Base-by-base conservation (phyloP, 2,329 filamentous ascomycete species). In the Colletotrichum sp. region DNA sequence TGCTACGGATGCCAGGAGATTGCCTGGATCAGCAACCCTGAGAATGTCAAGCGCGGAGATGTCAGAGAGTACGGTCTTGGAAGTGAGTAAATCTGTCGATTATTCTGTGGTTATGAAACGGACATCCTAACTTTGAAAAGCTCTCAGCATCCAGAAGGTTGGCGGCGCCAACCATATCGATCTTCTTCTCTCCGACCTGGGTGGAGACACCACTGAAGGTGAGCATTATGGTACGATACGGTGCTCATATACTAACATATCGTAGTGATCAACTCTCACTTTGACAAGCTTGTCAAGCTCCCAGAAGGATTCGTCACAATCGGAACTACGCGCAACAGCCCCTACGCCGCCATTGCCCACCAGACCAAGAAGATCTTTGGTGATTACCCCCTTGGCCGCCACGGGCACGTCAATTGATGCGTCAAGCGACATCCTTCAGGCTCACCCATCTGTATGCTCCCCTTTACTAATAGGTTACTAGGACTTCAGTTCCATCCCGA, bases 401-500 rank as follows among this genome's bases (percentile, higher is more conserved):
- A 18, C 3, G 55, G 34, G 8, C 24, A 36, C 43, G 43, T 24
- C 43, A 52, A 21, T 21, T 52, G n/a, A 52, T 52, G 43, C 12
- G 43, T 52, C 43, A 52, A 1, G n/a, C 12, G 43, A 52, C n/a
- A 52, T 13, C 43, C 10, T 52, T 13, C 6, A 52, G 43, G 43
- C 43, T 21, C 43, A 13, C 10, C 6, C n/a, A 13, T 21, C 10
- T 18, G 43, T 6, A 10, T 52, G 57, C 28, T 60, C 15, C n/a
- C 26, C 12, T 60, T 9, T 60, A 2, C 26, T 34, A 21, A 34
- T n/a, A 63, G 18, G 26, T 21, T 21, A 28, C 3, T 66, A 84
- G 86, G 94, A 71, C 91, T 98, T 63, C 96, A 98, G 82, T 96
- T 98, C 84, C 96, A 98, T 84, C 96, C 96, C 1, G 96, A 98